These are phyloP conservation scores for Hygrocybe coccinea DNA, from an alignment of 768 basidiomycete genomes.

Conservation along the genomic window DNA sequence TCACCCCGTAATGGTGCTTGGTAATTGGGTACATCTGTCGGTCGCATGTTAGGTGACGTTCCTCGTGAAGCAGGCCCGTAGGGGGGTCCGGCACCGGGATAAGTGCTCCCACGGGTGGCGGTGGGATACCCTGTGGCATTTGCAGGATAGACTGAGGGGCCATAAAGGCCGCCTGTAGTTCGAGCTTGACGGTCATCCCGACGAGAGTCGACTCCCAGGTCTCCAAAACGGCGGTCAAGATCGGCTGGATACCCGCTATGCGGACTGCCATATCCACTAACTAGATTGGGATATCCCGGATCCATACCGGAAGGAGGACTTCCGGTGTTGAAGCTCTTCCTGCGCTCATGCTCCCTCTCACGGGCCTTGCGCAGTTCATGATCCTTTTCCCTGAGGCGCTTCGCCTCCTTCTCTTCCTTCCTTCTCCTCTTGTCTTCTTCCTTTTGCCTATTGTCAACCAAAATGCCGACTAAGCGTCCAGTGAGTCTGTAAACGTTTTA, in stretches of 20 bases:
- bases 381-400: conserved; percentile 51
- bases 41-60: conserved; percentile 47
- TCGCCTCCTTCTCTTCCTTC: conserved; percentile 41
- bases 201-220: conserved; percentile 30
- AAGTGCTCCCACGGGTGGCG: conserved; percentile 10
- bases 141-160: neutral
- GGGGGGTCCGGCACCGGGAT: conserved; percentile 15
- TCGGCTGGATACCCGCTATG: conserved; percentile 20
- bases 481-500: neutral
- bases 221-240: conserved; percentile 10
- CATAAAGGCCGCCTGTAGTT: neutral
- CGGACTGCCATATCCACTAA: neutral
- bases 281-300: neutral
- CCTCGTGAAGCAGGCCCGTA: conserved; percentile 16
- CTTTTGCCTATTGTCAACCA: conserved; percentile 37
- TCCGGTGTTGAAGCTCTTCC: conserved; percentile 51
- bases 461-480: neutral
- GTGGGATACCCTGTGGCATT: conserved; percentile 4
- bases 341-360: conserved; percentile 54
- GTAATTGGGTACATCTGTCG: conserved; percentile 39
- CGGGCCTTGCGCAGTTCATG: conserved; percentile 50
- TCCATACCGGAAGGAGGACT: conserved; percentile 13
- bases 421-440: conserved; percentile 42
- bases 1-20: conserved; percentile 26
- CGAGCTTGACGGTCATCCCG: conserved; percentile 5